A percentile compares a stretch with the other conserved stretches of the same genome.
Conservation (phyloP, 441 rosid species). For the Iberis amara region DNA sequence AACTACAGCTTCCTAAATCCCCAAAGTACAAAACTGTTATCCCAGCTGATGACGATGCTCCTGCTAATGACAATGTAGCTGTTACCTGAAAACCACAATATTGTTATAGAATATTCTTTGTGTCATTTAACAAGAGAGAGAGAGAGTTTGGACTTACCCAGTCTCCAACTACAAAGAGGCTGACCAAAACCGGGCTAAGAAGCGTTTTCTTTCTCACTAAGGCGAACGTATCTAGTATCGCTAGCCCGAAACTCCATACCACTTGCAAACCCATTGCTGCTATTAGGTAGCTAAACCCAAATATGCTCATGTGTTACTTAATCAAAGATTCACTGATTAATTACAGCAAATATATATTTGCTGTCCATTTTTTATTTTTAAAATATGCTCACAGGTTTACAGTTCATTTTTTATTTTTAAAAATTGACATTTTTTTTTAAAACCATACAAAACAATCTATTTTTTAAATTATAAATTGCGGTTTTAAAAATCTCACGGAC, state of each 20-base stretch:
- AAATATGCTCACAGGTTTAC: too few relatives aligned
- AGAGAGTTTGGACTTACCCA: conserved; percentile 35
- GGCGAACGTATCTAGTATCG: conserved; percentile 41
- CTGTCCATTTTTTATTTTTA: too few relatives aligned
- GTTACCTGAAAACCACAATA: conserved; percentile 35
- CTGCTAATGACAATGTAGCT: conserved; percentile 45
- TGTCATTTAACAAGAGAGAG: conserved; percentile 10
- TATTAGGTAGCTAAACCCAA: conserved; percentile 46
- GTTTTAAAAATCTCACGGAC: too few relatives aligned
- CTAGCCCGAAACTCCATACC: conserved; percentile 57
- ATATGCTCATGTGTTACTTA: background rate
- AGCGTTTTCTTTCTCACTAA: conserved; percentile 44
- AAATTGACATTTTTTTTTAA: too few relatives aligned
- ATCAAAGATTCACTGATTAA: too few relatives aligned
- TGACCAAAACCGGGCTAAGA: conserved; percentile 38
- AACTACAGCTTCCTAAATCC: conserved; percentile 42
- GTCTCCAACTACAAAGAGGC: conserved; percentile 66
- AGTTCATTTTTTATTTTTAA: too few relatives aligned
- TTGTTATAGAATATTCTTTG: background rate
- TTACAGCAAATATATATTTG: too few relatives aligned
- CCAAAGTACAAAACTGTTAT: conserved; percentile 41
- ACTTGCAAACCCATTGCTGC: conserved; percentile 67
- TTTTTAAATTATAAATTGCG: too few relatives aligned
- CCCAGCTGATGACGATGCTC: conserved; percentile 51
- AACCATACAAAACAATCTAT: too few relatives aligned